phyloP scores from a whole-genome alignment of 225 moss, liverwort and hornwort genomes.

The Rhytidiadelphus loreus region DNA sequence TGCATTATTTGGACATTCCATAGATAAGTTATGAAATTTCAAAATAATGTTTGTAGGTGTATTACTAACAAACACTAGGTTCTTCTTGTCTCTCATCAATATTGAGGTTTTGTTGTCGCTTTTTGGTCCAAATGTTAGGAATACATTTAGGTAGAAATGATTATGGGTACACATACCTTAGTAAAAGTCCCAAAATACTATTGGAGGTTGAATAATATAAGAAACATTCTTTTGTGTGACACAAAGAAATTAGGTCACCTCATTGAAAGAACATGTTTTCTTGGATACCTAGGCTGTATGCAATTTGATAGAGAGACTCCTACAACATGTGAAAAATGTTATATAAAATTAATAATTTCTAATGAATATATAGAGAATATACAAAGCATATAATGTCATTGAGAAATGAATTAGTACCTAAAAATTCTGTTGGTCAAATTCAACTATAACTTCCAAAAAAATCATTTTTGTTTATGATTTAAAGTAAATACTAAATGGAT shows the following conservation, averaged over 20 bases:
- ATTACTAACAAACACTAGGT: not conserved
- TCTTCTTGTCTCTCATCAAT: not conserved
- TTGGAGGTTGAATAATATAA: too few relatives aligned
- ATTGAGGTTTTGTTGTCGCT: accelerated
- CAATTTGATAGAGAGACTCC: not conserved
- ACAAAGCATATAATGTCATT: not conserved
- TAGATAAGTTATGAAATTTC: too few relatives aligned
- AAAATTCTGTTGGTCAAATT: too few relatives aligned
- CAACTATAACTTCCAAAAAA: too few relatives aligned
- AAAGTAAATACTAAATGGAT: too few relatives aligned
- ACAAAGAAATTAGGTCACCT: not conserved
- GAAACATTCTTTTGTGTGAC: not conserved
- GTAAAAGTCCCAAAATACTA: too few relatives aligned
- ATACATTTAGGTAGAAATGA: not conserved
- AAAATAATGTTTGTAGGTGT: not conserved
- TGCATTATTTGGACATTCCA: too few relatives aligned
- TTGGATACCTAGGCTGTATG: not conserved
- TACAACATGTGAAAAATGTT: not conserved
- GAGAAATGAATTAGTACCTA: too few relatives aligned
- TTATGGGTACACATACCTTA: too few relatives aligned
- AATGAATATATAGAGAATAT: not conserved
- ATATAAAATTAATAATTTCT: not conserved
- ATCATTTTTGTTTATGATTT: too few relatives aligned
- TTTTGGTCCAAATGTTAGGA: not conserved
- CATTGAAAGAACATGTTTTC: not conserved